Conservation (phyloP, 2,329 filamentous ascomycete genomes). For the Botryotinia globosa region DNA sequence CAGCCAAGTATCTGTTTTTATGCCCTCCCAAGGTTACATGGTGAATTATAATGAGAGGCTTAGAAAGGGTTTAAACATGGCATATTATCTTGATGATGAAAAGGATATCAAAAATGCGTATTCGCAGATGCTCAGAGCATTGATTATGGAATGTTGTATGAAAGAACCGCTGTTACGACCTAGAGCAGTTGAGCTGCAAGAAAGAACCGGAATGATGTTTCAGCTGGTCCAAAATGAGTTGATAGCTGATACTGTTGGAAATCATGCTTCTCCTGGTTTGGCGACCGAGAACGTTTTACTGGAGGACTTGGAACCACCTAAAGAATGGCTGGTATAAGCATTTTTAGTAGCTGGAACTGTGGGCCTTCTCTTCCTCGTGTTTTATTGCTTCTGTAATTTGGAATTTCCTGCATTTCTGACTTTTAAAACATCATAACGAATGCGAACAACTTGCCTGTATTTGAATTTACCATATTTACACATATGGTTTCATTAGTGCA, state of each 20-base stretch:
- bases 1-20: background rate
- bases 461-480: background rate
- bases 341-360: background rate
- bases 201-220: background rate
- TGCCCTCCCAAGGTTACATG: background rate
- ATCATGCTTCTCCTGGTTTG: background rate
- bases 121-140: background rate
- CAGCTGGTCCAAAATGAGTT: too few species aligned
- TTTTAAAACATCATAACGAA: background rate
- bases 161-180: background rate
- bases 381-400: background rate
- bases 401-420: background rate
- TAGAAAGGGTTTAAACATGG: background rate
- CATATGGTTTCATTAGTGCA: fast-evolving
- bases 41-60: background rate
- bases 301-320: background rate
- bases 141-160: constrained; percentile 4
- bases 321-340: background rate
- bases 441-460: background rate
- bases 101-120: background rate
- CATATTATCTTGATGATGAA: background rate
- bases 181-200: background rate
- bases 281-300: background rate
- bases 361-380: background rate
- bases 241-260: background rate